phyloP scores from a whole-genome alignment of 2,329 filamentous ascomycete species.

The Scortechinia acanthostroma region DNA sequence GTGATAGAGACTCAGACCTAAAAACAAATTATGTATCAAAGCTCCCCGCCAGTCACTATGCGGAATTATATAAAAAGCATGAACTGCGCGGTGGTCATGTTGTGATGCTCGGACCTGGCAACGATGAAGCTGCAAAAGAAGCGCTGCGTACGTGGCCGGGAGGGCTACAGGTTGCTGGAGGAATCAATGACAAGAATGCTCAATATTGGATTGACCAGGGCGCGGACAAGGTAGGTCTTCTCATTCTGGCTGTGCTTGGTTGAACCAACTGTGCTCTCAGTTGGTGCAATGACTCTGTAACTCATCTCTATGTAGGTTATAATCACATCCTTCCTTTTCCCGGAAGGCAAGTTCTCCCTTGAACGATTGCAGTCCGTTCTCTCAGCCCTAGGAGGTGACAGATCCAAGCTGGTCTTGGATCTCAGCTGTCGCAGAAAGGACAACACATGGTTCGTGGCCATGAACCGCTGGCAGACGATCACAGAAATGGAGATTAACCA shows the following conservation, averaged over 20 bases:
- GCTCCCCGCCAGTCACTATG: constrained; percentile 51
- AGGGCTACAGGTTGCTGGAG: constrained; percentile 55
- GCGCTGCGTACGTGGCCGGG: constrained; percentile 46
- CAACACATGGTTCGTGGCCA: constrained; percentile 56
- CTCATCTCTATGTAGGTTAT: constrained; percentile 44
- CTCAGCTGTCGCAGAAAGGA: constrained; percentile 54
- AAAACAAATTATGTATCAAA: constrained; percentile 60
- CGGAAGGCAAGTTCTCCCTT: constrained; percentile 47
- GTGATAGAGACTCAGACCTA: constrained; percentile 31
- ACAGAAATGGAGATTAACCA: constrained; percentile 59
- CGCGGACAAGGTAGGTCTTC: constrained; percentile 48
- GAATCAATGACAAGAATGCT: constrained; percentile 56
- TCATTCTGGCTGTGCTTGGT: background rate
- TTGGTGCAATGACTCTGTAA: constrained; percentile 3
- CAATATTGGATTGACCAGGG: constrained; percentile 52
- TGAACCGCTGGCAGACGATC: constrained; percentile 64
- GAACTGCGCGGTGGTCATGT: constrained; percentile 51
- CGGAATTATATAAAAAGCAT: constrained; percentile 48
- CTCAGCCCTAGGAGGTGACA: constrained; percentile 41
- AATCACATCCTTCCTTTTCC: constrained; percentile 62
- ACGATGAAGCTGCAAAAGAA: constrained; percentile 49
- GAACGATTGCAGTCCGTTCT: constrained; percentile 45
- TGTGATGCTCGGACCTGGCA: constrained; percentile 59
- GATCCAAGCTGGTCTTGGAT: constrained; percentile 54
- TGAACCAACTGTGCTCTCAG: constrained; percentile 5